Evolutionary conservation across 345 rosid species (phyloP).

Genomic region (Erucastrum elatum): DNA sequence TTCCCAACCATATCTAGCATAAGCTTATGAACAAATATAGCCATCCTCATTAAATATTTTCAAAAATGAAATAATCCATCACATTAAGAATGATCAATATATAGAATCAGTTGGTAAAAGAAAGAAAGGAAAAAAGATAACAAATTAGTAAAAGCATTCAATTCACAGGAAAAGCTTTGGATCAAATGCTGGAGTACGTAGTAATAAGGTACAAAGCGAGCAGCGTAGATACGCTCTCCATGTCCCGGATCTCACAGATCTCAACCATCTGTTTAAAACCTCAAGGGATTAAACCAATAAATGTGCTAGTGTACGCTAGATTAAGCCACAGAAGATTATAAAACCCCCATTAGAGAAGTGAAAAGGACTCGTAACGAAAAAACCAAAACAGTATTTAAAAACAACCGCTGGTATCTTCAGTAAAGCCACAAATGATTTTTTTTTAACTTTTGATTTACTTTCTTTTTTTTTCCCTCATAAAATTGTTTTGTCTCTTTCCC

Average conservation of each 20-base stretch:
- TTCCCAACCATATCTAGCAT: neutral
- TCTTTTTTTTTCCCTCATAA: neutral
- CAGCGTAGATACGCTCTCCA: neutral
- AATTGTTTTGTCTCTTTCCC: slow-evolving; percentile 33
- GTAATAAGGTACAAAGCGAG: neutral
- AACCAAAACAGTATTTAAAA: slow-evolving; percentile 16
- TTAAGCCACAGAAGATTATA: neutral
- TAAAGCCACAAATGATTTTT: slow-evolving; percentile 20
- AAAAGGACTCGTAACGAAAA: slow-evolving; percentile 26
- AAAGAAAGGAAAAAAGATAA: neutral
- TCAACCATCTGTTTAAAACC: slow-evolving; percentile 3
- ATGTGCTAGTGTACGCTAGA: neutral
- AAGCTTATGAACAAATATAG: slow-evolving; percentile 13
- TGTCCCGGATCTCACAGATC: neutral
- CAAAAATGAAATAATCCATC: neutral
- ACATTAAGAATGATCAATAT: neutral
- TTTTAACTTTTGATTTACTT: slow-evolving; percentile 13
- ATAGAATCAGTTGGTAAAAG: slow-evolving; percentile 5
- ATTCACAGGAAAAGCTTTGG: slow-evolving; percentile 26
- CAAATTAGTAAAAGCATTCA: neutral
- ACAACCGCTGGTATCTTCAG: slow-evolving; percentile 29
- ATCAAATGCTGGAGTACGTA: neutral
- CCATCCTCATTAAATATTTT: neutral
- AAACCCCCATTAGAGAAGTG: neutral
- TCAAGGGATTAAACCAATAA: neutral